Base-by-base conservation (phyloP, 2,329 filamentous ascomycete genomes). In the Penicillium vulpinum region DNA sequence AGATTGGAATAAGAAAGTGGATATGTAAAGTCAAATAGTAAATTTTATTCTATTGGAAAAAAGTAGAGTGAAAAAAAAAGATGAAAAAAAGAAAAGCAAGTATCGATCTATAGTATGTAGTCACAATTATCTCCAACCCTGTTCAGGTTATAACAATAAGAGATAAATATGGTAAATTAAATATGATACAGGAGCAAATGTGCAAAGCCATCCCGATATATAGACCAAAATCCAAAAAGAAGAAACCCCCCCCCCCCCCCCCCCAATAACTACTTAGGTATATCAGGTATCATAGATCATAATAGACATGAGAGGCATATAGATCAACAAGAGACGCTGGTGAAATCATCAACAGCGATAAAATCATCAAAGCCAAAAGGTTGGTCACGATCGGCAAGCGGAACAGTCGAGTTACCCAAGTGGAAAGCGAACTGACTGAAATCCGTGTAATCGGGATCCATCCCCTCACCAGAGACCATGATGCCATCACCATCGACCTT, bases 391-490 rank as follows among this genome's bases (percentile, higher is more conserved):
- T 65, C 68, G 33, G 51, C 48, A 22, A 38, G 39, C n/a, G 64
- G 61, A 26, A 67, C 51, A 10, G 59, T 61, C 10, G 62, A 59
- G 35, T 61, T 66, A 22, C 62, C 70, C 51, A 74, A 40, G 11
- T 64, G 65, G 41, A 67, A 53, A 4, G 71, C 71, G 56, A 72
- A 74, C 38, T 67, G 69, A 47, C 64, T 71, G 59, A 73, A 72
- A 52, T 73, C 70, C 29, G 70, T 64, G 22, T 62, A 70, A 40
- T 73, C 70, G 5, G 68, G 64, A 39, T 73, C 70, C 48, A 70
- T 45, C 13, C 62, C 60, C 8, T 68, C 67, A 28, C 68, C 61
- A 5, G 69, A 67, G 22, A 73, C 65, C 49, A 67, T 64, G 13
- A 68, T 31, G 2, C 60, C 63, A 18, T 71, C 65, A 1, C 44